These are phyloP conservation scores for Exophiala xenobiotica DNA, from an alignment of 2,329 filamentous ascomycete genomes.

Conservation along the genomic window DNA sequence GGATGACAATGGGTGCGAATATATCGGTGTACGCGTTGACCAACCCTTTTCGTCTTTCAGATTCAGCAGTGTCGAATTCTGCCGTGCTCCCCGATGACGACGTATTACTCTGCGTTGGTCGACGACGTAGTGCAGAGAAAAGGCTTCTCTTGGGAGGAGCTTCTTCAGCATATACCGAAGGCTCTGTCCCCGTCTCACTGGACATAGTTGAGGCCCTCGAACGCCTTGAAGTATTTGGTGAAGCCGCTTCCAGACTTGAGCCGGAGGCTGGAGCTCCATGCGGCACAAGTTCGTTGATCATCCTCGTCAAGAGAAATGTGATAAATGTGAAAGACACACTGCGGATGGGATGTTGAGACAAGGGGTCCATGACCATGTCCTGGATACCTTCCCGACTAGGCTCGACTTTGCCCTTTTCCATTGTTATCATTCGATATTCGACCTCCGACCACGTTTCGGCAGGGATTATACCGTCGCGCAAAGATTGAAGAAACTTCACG, in stretches of 20 bases:
- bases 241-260: neutral
- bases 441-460: slow-evolving; percentile 62
- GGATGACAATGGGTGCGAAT: slow-evolving; percentile 28
- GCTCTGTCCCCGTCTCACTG: slow-evolving; percentile 17
- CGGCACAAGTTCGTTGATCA: slow-evolving; percentile 53
- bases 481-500: slow-evolving; percentile 68
- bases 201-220: slow-evolving; percentile 28
- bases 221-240: slow-evolving; percentile 13
- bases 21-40: slow-evolving; percentile 22
- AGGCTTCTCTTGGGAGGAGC: slow-evolving; percentile 17
- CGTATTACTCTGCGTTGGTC: slow-evolving; percentile 16
- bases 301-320: slow-evolving; percentile 68
- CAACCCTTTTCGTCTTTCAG: slow-evolving; percentile 19
- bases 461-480: slow-evolving; percentile 78
- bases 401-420: slow-evolving; percentile 47
- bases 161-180: slow-evolving; percentile 12
- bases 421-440: slow-evolving; percentile 9
- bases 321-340: slow-evolving; percentile 89
- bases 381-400: slow-evolving; percentile 56
- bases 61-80: neutral
- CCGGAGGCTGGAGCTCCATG: slow-evolving; percentile 7
- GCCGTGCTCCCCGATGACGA: slow-evolving; percentile 6
- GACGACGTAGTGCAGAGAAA: slow-evolving; percentile 23
- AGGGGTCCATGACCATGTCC: slow-evolving; percentile 67
- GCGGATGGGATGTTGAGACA: slow-evolving; percentile 70